Conservation (phyloP, 164 flowering plant genomes). For the Liquidambar formosana region DNA sequence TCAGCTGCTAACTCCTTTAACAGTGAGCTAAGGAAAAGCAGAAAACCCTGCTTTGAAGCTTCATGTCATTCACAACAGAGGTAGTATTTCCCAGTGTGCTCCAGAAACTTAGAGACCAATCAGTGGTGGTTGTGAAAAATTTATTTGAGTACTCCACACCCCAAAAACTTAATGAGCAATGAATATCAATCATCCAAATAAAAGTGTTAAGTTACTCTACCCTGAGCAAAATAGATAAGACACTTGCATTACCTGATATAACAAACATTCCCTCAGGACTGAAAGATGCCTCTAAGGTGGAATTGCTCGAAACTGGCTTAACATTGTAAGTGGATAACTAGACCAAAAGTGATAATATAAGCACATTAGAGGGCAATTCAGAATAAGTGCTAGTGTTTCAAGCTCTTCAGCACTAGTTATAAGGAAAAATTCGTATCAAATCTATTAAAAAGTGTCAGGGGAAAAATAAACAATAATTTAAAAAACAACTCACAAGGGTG, state of each 20-base stretch:
- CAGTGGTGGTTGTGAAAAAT: neutral
- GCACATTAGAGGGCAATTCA: neutral
- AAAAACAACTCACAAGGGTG: conserved; percentile 63
- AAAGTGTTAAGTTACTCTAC: neutral
- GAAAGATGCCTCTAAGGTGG: conserved; percentile 96
- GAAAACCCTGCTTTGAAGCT: no score
- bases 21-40: neutral
- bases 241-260: conserved; percentile 65
- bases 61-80: neutral
- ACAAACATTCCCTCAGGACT: conserved; percentile 98
- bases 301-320: conserved; percentile 71
- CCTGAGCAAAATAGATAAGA: no score
- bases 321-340: conserved; percentile 83
- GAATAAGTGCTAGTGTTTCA: neutral
- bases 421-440: neutral
- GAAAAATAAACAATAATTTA: neutral
- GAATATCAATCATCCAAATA: no score
- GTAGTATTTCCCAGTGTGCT: neutral
- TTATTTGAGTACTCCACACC: neutral
- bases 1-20: neutral
- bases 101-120: neutral
- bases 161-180: neutral
- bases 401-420: neutral
- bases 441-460: neutral
- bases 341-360: conserved; percentile 12